Conservation (phyloP, 352 stramenopile genomes). For the Aphanomyces stellatus region DNA sequence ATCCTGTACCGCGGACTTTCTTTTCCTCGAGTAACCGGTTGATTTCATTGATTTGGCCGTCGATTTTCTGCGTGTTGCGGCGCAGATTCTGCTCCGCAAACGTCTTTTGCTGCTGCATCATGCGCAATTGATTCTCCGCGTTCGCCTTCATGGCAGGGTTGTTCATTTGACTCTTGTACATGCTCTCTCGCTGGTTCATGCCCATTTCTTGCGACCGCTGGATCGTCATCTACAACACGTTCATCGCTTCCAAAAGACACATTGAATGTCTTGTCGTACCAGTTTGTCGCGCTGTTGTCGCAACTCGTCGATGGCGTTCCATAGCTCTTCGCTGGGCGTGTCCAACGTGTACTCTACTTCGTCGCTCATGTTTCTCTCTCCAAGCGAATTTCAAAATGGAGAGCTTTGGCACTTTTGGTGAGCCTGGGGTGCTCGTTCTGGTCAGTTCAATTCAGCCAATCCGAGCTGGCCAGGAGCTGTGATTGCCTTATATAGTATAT, state of each 20-base stretch:
- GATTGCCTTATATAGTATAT: too few species aligned
- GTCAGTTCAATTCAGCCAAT: not conserved
- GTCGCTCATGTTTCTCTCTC: slow-evolving; percentile 5
- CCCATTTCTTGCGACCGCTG: slow-evolving; percentile 1
- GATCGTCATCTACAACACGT: slow-evolving; percentile 7
- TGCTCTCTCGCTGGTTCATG: slow-evolving; percentile 1
- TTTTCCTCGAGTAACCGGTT: slow-evolving; percentile 18
- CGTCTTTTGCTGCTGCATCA: slow-evolving; percentile 14
- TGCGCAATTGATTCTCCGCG: slow-evolving; percentile 6
- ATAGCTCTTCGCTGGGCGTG: slow-evolving; percentile 13
- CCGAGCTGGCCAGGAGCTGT: too few species aligned
- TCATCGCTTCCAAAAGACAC: not conserved
- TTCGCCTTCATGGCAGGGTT: slow-evolving; percentile 1
- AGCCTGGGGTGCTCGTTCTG: not conserved
- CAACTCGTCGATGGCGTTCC: slow-evolving; percentile 15
- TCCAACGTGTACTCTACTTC: slow-evolving; percentile 10
- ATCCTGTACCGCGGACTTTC: slow-evolving; percentile 14
- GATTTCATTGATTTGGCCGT: slow-evolving; percentile 5
- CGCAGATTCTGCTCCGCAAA: slow-evolving; percentile 19
- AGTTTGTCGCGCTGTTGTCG: slow-evolving; percentile 13
- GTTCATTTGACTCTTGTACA: slow-evolving; percentile 11
- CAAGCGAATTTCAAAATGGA: not conserved
- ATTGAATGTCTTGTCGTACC: not conserved
- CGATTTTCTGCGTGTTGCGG: slow-evolving; percentile 16
- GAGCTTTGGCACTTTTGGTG: not conserved